Evolutionary conservation across 2,329 filamentous ascomycete genomes (phyloP), one percentile per base, ranked within the genome.

Genomic region (Ophiosphaerella herpotricha): DNA sequence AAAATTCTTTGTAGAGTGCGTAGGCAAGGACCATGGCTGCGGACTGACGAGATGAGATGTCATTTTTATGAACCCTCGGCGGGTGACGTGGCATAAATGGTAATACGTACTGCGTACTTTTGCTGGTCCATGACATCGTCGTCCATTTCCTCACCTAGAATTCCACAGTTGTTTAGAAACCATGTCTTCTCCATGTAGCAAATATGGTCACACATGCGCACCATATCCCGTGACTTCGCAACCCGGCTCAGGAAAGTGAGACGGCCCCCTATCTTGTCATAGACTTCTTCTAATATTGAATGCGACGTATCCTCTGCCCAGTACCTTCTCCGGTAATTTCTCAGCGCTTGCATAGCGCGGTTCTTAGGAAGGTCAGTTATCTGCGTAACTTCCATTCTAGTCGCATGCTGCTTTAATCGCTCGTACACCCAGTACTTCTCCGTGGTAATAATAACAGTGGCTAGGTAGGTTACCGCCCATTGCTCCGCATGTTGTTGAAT

Each of bases 401-500:
- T 96, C 3, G 91, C 90, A 51, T 96, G 87, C 70, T 90, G 87
- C 78, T 97, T 97, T 44, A 99, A 78, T 13, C 92, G 84, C 73
- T 99, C 94, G 66, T 97, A 97, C 0, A 99, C 89, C 94, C 94
- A 99, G 75, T 96, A 99, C 70, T 97, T 94, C 73, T 99, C 94
- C 45, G 87, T 92, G 75, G 97, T 97, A 77, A 99, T 91, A 31
- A 99, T 86, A 80, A 91, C 84, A 1, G 93, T 97, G 26, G 95
- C 90, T 7, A 99, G 82, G 57, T 91, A 93, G 16, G 89, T 85
- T 1, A 93, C 94, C 1, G 94, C 93, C 94, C 94, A 99, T 72
- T 94, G 89, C 74, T 99, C 94, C 1, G 94, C 93, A 29, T 92
- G 85, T 71, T 99, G 94, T 68, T 99, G 94, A 26, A 99, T 85